Conservation (phyloP, 805 yeast species). For the Candida odintsovae region DNA sequence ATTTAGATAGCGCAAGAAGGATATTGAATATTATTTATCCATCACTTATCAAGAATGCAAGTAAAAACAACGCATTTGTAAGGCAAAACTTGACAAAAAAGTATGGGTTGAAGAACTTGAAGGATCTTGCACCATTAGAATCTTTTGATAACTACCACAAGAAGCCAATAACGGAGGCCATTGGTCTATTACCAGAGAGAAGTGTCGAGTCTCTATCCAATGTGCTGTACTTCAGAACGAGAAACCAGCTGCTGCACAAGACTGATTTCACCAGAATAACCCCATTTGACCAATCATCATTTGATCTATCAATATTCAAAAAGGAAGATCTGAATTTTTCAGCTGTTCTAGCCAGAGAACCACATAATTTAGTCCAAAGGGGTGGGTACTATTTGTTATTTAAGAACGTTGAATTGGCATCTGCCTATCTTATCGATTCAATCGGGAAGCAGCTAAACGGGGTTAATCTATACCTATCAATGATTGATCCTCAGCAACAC, state of each 20-base stretch:
- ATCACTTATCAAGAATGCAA: constrained; percentile 29
- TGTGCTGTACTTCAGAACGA: constrained; percentile 33
- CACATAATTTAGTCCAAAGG: constrained; percentile 35
- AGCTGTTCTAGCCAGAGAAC: constrained; percentile 46
- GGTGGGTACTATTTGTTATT: constrained; percentile 53
- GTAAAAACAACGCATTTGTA: not conserved
- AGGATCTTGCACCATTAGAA: not conserved
- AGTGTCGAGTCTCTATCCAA: constrained; percentile 18
- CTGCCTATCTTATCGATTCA: constrained; percentile 46
- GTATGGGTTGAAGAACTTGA: not conserved
- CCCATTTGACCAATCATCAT: constrained; percentile 23
- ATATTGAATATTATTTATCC: constrained; percentile 32
- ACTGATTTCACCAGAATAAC: constrained; percentile 36
- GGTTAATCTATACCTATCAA: constrained; percentile 36
- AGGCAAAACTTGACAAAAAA: constrained; percentile 14
- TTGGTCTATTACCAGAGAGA: constrained; percentile 1
- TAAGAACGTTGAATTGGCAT: constrained; percentile 40
- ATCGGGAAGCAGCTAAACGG: constrained; percentile 46
- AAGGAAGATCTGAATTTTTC: constrained; percentile 25
- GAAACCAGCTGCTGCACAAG: constrained; percentile 31
- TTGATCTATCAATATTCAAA: constrained; percentile 24
- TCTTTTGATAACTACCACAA: not conserved
- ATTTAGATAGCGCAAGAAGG: constrained; percentile 11
- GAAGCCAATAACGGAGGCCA: constrained; percentile 8
- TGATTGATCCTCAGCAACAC: constrained; percentile 28